Conservation (phyloP, 2,329 filamentous ascomycete genomes). For the Grosmannia clavigera region DNA sequence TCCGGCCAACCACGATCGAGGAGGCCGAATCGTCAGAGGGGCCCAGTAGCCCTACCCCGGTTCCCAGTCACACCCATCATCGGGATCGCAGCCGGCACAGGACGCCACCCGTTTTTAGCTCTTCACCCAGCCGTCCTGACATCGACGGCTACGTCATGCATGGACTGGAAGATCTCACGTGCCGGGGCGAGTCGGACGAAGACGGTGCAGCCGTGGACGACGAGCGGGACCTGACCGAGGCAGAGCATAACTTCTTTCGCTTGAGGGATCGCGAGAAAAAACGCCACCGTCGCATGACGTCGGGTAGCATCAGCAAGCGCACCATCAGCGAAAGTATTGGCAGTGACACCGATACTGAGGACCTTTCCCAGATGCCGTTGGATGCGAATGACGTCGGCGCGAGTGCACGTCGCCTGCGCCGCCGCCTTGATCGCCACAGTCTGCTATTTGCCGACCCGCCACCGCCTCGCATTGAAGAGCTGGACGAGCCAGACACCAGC, state of each 20-base stretch:
- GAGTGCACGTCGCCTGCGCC: slow-evolving; percentile 34
- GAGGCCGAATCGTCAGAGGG: slow-evolving; percentile 17
- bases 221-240: slow-evolving; percentile 25
- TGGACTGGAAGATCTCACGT: slow-evolving; percentile 32
- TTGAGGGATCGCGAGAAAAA: slow-evolving; percentile 29
- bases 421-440: slow-evolving; percentile 32
- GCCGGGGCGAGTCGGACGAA: slow-evolving; percentile 20
- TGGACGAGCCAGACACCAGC: slow-evolving; percentile 38
- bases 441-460: slow-evolving; percentile 38
- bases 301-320: slow-evolving; percentile 41
- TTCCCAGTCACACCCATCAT: neutral
- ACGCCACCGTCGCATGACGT: slow-evolving; percentile 33
- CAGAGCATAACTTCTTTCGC: slow-evolving; percentile 22
- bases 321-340: slow-evolving; percentile 38
- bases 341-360: slow-evolving; percentile 34
- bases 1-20: slow-evolving; percentile 35
- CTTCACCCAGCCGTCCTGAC: slow-evolving; percentile 14
- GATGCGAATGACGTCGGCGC: slow-evolving; percentile 30
- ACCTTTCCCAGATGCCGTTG: slow-evolving; percentile 23
- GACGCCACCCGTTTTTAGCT: neutral
- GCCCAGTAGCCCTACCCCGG: neutral
- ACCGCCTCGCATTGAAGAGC: slow-evolving; percentile 37
- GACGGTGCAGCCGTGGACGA: slow-evolving; percentile 10
- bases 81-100: neutral
- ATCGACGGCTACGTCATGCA: slow-evolving; percentile 31